A percentile compares a stretch with the other conserved stretches of the same genome.
Evolutionary conservation across 2,329 filamentous ascomycete species (phyloP).

Genomic region (Didymella exigua): DNA sequence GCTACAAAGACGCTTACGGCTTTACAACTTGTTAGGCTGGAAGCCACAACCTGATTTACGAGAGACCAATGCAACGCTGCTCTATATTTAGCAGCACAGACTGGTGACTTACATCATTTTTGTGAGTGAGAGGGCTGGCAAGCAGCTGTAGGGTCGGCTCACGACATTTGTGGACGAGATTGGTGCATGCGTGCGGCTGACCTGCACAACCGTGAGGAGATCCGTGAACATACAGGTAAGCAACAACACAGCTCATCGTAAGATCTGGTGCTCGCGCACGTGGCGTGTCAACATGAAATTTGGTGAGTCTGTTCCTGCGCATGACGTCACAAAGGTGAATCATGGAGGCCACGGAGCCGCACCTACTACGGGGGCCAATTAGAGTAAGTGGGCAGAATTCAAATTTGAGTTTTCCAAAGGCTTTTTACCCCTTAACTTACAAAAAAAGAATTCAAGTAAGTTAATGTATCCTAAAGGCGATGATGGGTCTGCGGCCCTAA

Average conservation of each 20-base stretch:
- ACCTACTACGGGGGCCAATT: no score
- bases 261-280: not conserved
- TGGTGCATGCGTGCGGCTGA: not conserved
- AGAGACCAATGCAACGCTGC: slow-evolving; percentile 11
- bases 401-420: no score
- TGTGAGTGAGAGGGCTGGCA: not conserved
- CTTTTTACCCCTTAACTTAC: no score
- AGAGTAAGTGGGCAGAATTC: no score
- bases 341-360: no score
- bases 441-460: no score
- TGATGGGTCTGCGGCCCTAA: no score
- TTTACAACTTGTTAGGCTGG: slow-evolving; percentile 5
- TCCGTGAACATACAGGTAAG: slow-evolving; percentile 6
- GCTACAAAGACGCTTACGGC: slow-evolving; percentile 13
- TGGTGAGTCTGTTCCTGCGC: no score
- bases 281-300: slow-evolving; percentile 1
- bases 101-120: slow-evolving; percentile 1
- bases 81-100: slow-evolving; percentile 15
- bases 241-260: slow-evolving; percentile 1
- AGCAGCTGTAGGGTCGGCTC: slow-evolving; percentile 2
- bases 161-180: not conserved
- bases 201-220: slow-evolving; percentile 9
- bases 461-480: no score
- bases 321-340: no score
- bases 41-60: slow-evolving; percentile 10